Base-by-base conservation (phyloP, 352 stramenopile species). In the Pythium phragmiticola region DNA sequence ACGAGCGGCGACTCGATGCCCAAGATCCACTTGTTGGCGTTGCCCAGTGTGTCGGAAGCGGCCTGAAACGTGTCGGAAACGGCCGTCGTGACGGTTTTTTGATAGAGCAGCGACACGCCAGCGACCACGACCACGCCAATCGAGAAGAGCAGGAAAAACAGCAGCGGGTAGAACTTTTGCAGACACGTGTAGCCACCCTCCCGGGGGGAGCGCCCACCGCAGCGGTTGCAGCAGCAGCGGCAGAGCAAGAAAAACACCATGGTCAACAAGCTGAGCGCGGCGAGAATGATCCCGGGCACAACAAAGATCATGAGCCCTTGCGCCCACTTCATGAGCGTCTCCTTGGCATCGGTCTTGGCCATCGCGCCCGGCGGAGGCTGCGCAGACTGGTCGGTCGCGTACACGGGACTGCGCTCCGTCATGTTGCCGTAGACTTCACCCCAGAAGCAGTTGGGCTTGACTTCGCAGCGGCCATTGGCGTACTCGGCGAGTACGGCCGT, bases 221-320 rank as follows among this genome's bases (percentile, higher is more conserved):
- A 91, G 36, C 72, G 70, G 68, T 89, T 89, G 79, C 82, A 91
- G 69, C 82, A 89, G 70, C 79, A 91, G 48, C 82, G 82, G 30
- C 78, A 89, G n/a, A 88, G 70, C 19, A 89, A 42, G 60, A 89
- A 91, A 51, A 91, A 79, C 7, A 91, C 56, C 69, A 89, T 85
- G 30, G 77, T 89, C 37, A 91, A 62, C 26, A 91, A 12, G 62
- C 77, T 88, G 26, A 91, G 59, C 17, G 85, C 76, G 1, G 62
- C 64, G 41, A 91, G 61, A 12, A 88, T 76, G 13, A 88, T 76
- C 6, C 79, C 78, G 0, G 82, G 80, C 13, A 87, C 77, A 21
- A 82, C 63, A 34, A 88, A 88, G 23, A 79, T 74, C 45, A 76
- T 61, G 33, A 91, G 60, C 1, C 73, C 73, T n/a, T 81, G 76